Evolutionary conservation across 2,329 filamentous ascomycete species (phyloP).

Genomic region (Scedosporium boydii): DNA sequence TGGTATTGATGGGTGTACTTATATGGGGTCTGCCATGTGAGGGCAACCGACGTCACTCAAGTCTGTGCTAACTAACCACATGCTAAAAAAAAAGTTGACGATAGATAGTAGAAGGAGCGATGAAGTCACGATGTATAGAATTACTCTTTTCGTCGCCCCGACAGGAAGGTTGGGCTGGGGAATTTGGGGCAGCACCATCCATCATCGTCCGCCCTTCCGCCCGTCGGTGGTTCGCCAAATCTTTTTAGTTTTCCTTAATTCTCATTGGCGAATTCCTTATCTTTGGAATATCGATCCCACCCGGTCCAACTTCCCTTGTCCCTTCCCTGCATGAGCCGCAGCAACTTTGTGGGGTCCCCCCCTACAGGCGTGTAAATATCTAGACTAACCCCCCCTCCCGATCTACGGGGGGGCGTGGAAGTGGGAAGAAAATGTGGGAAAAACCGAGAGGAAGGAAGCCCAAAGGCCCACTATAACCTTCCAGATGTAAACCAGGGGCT

Average conservation of each 20-base stretch:
- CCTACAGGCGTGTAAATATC: background rate
- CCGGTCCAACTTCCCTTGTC: background rate
- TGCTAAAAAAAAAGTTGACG: too few relatives aligned
- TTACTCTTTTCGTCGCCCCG: background rate
- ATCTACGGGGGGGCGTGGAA: background rate
- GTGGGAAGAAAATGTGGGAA: background rate
- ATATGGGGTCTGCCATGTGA: background rate
- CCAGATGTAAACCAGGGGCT: background rate
- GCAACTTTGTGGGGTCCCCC: slow-evolving; percentile 1
- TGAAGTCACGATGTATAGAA: background rate
- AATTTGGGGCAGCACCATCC: background rate
- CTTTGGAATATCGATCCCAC: background rate
- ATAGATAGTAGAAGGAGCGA: background rate
- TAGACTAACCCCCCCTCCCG: background rate
- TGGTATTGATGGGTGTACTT: background rate
- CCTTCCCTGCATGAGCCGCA: background rate
- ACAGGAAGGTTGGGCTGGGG: background rate
- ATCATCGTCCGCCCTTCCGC: background rate
- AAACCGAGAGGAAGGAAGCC: background rate
- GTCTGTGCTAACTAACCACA: too few relatives aligned
- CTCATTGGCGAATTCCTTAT: background rate
- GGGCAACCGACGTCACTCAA: too few relatives aligned
- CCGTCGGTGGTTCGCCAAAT: background rate
- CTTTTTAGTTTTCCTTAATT: background rate
- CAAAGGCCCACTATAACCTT: background rate